Base-by-base conservation (phyloP, 2,329 filamentous ascomycete species). In the Monosporascus sp. region DNA sequence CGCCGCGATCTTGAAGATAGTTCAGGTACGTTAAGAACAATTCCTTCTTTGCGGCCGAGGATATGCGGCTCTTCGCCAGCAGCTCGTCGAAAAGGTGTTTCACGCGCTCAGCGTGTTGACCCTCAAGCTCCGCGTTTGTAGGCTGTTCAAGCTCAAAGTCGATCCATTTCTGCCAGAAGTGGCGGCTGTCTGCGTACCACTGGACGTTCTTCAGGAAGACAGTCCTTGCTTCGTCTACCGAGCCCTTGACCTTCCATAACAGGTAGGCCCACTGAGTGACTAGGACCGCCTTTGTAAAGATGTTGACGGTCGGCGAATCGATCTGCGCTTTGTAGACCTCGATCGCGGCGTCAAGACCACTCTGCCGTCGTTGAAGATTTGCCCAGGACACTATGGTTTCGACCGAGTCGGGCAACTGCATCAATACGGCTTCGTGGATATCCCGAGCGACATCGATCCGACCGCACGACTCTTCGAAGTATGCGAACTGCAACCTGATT, bases 131-230 rank as follows among this genome's bases (percentile, higher is more conserved):
- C 1, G 78, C 73, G 56, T 76, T 85, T 1, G 86, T 87, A 11
- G 90, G 87, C 69, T 96, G 92, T 53, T 89, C 85, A 48, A 95
- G 77, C 74, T 99, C 94, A 66, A 99, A 96, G 54, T 87, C 78
- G 52, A 97, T 81, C 78, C 91, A 97, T 65, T 84, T 89, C 61
- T 85, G 79, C 93, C 94, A 99, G 77, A 97, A 97, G 44, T 89
- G 78, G 36, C 85, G 83, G 69, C 91, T 96, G 66, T 94, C 90
- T 2, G 86, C 79, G 68, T 95, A 96, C 78, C 85, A 90, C 66
- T 91, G 85, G 52, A 88, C 80, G 62, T 96, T 93, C 71, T 87
- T 88, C 57, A 85, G 75, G 74, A 93, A 97, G 1, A 96, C 83
- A 51, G 87, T 83, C 27, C 94, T 88, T 40, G 92, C 92, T 64